A percentile compares a stretch with the other conserved stretches of the same genome.
phyloP scores from a whole-genome alignment of 2,329 filamentous ascomycete species.

The Apiospora sp. region DNA sequence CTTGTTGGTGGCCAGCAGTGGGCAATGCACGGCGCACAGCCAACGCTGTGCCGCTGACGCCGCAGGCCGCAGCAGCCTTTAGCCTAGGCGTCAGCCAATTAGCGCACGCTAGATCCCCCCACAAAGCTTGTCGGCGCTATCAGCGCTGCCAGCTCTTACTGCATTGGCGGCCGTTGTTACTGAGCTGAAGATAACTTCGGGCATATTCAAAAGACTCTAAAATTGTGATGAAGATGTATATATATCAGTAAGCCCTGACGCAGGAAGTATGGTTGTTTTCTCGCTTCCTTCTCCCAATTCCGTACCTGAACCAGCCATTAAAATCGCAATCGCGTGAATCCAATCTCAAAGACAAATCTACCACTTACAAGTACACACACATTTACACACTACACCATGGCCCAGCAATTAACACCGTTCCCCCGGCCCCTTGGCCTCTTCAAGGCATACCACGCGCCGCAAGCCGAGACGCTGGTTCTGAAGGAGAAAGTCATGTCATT shows the following conservation, averaged over 20 bases:
- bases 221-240: not conserved
- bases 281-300: not conserved
- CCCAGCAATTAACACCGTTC: not conserved
- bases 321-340: not conserved
- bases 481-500: conserved; percentile 69
- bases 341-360: not conserved
- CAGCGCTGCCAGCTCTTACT: not conserved
- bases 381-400: not conserved
- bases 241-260: not conserved
- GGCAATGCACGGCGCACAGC: not conserved
- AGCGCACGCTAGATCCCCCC: not conserved
- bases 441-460: conserved; percentile 46
- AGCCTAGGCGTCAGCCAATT: not conserved
- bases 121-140: not conserved
- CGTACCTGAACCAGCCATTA: not conserved
- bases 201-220: not conserved
- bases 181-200: not conserved
- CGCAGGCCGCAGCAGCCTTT: not conserved
- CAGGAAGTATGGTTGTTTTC: not conserved
- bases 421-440: conserved; percentile 46
- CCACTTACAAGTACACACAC: not conserved
- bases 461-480: conserved; percentile 60
- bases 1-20: not conserved
- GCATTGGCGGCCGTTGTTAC: not conserved
- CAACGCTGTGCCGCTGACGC: not conserved